These are phyloP conservation scores for Cinnamomum chago DNA, from an alignment of 164 flowering plant genomes.

Conservation along the genomic window DNA sequence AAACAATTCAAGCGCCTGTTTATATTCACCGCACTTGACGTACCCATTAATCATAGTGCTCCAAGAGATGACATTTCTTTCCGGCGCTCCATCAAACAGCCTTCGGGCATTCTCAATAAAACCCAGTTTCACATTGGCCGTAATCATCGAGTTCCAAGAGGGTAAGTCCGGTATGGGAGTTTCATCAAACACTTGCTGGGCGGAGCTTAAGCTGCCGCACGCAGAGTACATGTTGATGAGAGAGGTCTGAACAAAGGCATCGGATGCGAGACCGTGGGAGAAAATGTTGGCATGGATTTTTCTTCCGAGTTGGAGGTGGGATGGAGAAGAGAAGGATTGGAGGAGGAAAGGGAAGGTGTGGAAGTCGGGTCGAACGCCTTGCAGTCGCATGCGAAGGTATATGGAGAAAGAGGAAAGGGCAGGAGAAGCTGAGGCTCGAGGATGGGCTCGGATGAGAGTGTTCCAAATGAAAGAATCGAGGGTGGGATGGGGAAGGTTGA, in stretches of 20 bases:
- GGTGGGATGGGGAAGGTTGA: slow-evolving; percentile 23
- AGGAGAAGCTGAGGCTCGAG: neutral
- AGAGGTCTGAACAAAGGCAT: slow-evolving; percentile 24
- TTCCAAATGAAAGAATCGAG: slow-evolving; percentile 33
- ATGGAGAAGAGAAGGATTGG: slow-evolving; percentile 22
- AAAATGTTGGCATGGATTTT: slow-evolving; percentile 21
- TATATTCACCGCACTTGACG: slow-evolving; percentile 20
- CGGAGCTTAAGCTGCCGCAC: slow-evolving; percentile 21
- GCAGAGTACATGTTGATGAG: slow-evolving; percentile 29
- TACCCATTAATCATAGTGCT: slow-evolving; percentile 40
- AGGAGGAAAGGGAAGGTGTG: slow-evolving; percentile 36
- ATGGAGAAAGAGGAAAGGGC: slow-evolving; percentile 16
- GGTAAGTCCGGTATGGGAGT: slow-evolving; percentile 25
- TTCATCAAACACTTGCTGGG: slow-evolving; percentile 30
- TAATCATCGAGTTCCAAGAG: slow-evolving; percentile 36
- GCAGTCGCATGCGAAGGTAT: slow-evolving; percentile 30
- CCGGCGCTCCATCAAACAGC: slow-evolving; percentile 32
- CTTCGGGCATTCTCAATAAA: slow-evolving; percentile 17
- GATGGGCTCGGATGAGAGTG: slow-evolving; percentile 25
- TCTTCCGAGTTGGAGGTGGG: slow-evolving; percentile 18
- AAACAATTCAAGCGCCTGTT: slow-evolving; percentile 28
- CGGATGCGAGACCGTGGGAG: slow-evolving; percentile 15
- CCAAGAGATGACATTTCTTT: slow-evolving; percentile 38
- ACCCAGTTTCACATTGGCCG: slow-evolving; percentile 20
- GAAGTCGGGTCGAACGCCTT: slow-evolving; percentile 27